Percentiles rank a stretch among this genome's conserved stretches.
Conservation (phyloP, 805 yeast genomes). For the Saccharomycopsis lassenensis region DNA sequence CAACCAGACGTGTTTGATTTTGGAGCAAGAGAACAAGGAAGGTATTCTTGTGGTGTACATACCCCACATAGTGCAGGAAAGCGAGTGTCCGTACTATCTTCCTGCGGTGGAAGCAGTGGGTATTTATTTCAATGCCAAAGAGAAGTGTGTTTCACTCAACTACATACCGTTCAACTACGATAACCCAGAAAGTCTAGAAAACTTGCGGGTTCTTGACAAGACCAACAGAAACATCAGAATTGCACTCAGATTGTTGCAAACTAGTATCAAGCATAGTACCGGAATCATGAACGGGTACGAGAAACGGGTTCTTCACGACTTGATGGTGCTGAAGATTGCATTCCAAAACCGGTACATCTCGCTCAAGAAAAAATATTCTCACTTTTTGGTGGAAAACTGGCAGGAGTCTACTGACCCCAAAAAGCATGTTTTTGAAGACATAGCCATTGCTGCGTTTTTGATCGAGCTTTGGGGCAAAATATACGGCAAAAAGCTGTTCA, state of each 20-base stretch:
- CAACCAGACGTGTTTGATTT: slow-evolving; percentile 70
- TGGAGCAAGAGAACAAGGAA: slow-evolving; percentile 24
- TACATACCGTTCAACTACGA: slow-evolving; percentile 48
- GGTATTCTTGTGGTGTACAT: slow-evolving; percentile 56
- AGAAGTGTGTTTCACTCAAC: slow-evolving; percentile 49
- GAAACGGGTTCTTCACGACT: slow-evolving; percentile 81
- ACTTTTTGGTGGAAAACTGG: slow-evolving; percentile 69
- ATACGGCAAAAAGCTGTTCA: slow-evolving; percentile 35
- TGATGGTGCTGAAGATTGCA: slow-evolving; percentile 67
- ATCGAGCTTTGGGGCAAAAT: slow-evolving; percentile 72
- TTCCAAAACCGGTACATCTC: slow-evolving; percentile 77
- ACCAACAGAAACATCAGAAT: slow-evolving; percentile 66
- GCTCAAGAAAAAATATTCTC: slow-evolving; percentile 74
- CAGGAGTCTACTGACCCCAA: slow-evolving; percentile 90
- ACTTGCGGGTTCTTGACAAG: slow-evolving; percentile 28
- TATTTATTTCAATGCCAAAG: slow-evolving; percentile 36
- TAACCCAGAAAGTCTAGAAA: slow-evolving; percentile 21
- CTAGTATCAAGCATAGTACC: slow-evolving; percentile 71
- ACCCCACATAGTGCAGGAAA: slow-evolving; percentile 55
- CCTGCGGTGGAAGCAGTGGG: slow-evolving; percentile 80
- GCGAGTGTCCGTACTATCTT: slow-evolving; percentile 76
- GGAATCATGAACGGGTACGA: slow-evolving; percentile 81
- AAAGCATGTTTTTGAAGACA: slow-evolving; percentile 93
- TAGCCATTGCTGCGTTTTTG: slow-evolving; percentile 89
- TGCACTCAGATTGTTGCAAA: slow-evolving; percentile 66